Conservation (phyloP, 2,329 filamentous ascomycete genomes). For the Aureobasidium mangrovei region DNA sequence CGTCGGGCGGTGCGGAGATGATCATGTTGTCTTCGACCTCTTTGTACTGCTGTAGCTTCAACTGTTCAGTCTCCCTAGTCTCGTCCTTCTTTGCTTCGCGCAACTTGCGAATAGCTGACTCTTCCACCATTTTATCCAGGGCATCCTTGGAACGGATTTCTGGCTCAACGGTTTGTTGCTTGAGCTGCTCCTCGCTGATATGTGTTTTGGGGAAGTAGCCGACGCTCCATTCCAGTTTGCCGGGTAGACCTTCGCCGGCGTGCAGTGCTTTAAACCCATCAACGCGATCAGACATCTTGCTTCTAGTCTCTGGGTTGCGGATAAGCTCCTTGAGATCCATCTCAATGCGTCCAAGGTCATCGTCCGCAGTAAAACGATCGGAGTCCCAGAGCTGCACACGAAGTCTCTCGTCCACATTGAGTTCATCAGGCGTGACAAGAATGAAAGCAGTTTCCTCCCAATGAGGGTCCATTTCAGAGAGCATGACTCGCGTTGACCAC, state of each 20-base stretch:
- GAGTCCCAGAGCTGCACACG: conserved; percentile 69
- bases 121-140: conserved; percentile 48
- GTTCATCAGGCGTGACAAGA: conserved; percentile 60
- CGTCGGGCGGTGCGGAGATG: conserved; percentile 56
- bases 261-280: conserved; percentile 60
- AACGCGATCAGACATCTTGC: conserved; percentile 52
- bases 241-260: conserved; percentile 58
- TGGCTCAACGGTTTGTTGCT: conserved; percentile 51
- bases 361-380: conserved; percentile 62
- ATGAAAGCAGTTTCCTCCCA: conserved; percentile 65
- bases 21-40: conserved; percentile 51
- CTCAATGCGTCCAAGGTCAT: conserved; percentile 66
- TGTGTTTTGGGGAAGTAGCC: conserved; percentile 62
- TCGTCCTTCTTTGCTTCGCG: conserved; percentile 55
- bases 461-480: conserved; percentile 55
- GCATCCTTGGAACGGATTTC: conserved; percentile 50
- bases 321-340: conserved; percentile 58
- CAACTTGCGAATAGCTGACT: conserved; percentile 51
- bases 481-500: conserved; percentile 57
- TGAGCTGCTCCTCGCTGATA: conserved; percentile 53
- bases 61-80: conserved; percentile 53
- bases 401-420: conserved; percentile 62
- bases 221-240: conserved; percentile 59
- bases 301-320: conserved; percentile 48
- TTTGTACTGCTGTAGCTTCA: conserved; percentile 58